These are phyloP conservation scores for Secale cereale DNA, from an alignment of 176 grass and related monocot species.

Conservation along the genomic window DNA sequence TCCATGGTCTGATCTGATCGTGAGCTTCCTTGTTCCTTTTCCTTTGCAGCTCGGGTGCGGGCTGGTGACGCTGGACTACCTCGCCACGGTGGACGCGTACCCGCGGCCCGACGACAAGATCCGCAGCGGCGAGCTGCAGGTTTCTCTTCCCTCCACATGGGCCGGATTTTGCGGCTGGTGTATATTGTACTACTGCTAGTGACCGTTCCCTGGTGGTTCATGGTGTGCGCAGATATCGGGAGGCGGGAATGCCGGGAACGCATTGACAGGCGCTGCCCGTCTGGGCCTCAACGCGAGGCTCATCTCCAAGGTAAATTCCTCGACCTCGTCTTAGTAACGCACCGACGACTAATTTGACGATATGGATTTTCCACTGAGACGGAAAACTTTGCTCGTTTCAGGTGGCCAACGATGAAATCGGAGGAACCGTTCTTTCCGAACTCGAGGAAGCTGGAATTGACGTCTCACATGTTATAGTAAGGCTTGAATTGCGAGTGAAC, in stretches of 20 bases:
- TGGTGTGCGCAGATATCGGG: constrained; percentile 34
- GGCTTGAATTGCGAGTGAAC: neutral
- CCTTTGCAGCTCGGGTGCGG: constrained; percentile 44
- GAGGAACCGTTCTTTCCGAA: constrained; percentile 26
- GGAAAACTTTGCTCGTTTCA: too few relatives aligned
- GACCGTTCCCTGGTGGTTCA: neutral
- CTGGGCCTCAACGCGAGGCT: constrained; percentile 45
- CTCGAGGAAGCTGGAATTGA: constrained; percentile 42
- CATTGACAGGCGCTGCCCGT: constrained; percentile 41
- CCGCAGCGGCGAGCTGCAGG: constrained; percentile 42
- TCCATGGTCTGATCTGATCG: too few relatives aligned
- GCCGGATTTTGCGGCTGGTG: neutral
- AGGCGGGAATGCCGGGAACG: constrained; percentile 48
- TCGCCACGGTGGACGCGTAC: constrained; percentile 47
- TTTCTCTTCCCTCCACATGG: neutral
- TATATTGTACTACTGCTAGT: neutral
- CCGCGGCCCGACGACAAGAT: constrained; percentile 58
- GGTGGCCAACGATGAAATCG: constrained; percentile 45
- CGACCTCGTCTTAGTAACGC: neutral
- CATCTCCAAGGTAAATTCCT: constrained; percentile 41
- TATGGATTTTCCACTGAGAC: neutral
- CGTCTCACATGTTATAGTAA: constrained; percentile 49
- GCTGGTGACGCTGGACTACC: constrained; percentile 47
- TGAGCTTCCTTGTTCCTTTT: too few relatives aligned
- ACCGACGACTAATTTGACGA: too few relatives aligned